Conservation (phyloP, 371 early-diverging fungal genomes). For the Actinomortierella ambigua region DNA sequence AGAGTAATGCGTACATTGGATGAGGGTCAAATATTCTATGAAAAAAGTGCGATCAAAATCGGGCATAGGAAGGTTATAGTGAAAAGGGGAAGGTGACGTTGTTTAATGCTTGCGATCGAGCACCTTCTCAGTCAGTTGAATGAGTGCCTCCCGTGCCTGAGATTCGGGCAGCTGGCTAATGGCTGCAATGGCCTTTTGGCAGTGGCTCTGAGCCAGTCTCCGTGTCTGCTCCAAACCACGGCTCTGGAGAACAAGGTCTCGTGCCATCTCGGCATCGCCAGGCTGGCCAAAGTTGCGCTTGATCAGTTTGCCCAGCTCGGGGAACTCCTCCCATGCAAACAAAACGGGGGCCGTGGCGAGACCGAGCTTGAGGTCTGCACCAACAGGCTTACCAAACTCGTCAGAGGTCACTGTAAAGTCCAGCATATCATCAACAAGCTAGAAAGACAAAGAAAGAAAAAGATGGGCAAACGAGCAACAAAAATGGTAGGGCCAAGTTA, state of each 20-base stretch:
- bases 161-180: slow-evolving; percentile 68
- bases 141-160: slow-evolving; percentile 68
- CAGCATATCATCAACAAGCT: slow-evolving; percentile 92
- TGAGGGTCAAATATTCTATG: background rate
- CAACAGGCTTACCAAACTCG: slow-evolving; percentile 89
- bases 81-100: background rate
- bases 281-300: slow-evolving; percentile 79
- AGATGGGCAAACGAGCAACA: background rate
- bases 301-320: slow-evolving; percentile 83
- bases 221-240: slow-evolving; percentile 70
- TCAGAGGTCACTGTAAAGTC: slow-evolving; percentile 84
- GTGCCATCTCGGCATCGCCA: slow-evolving; percentile 71
- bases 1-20: background rate
- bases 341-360: slow-evolving; percentile 94
- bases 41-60: too few relatives aligned
- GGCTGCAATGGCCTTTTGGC: slow-evolving; percentile 63
- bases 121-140: slow-evolving; percentile 65
- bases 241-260: slow-evolving; percentile 72
- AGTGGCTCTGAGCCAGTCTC: slow-evolving; percentile 60
- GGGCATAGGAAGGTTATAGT: background rate
- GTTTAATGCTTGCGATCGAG: slow-evolving; percentile 47
- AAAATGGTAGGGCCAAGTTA: background rate
- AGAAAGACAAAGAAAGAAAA: slow-evolving; percentile 5
- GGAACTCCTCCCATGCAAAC: slow-evolving; percentile 88
- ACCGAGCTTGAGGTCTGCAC: slow-evolving; percentile 86